These are phyloP conservation scores for Nepenthes mirabilis DNA, from an alignment of 148 eudicot species.

Conservation along the genomic window DNA sequence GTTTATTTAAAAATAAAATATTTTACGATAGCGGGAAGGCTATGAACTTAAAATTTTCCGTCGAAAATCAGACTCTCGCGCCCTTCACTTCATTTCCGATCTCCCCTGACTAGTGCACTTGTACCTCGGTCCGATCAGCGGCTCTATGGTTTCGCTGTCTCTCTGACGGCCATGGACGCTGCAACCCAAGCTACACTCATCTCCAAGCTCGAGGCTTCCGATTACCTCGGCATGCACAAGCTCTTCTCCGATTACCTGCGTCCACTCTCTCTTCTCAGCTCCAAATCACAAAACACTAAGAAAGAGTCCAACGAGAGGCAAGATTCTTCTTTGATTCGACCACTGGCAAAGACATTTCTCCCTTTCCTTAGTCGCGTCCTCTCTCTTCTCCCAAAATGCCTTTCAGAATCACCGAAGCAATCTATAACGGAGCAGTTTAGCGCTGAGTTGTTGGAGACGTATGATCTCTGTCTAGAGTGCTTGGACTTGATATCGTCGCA, in stretches of 20 bases:
- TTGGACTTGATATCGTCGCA: slow-evolving; percentile 31
- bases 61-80: no score
- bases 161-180: slow-evolving; percentile 27
- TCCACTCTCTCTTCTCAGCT: slow-evolving; percentile 24
- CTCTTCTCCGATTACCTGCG: slow-evolving; percentile 26
- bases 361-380: slow-evolving; percentile 39
- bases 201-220: slow-evolving; percentile 37
- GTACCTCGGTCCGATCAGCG: no score
- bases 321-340: slow-evolving; percentile 23
- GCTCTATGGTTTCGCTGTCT: neutral
- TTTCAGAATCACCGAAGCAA: slow-evolving; percentile 39
- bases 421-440: slow-evolving; percentile 5
- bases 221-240: slow-evolving; percentile 22
- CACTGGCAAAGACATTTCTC: slow-evolving; percentile 44
- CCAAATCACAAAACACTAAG: slow-evolving; percentile 17
- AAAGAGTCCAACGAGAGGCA: slow-evolving; percentile 15
- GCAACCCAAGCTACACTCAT: slow-evolving; percentile 26
- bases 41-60: no score
- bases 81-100: no score
- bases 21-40: no score
- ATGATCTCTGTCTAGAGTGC: slow-evolving; percentile 44
- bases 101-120: no score
- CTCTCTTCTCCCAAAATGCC: slow-evolving; percentile 50
- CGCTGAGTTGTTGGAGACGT: slow-evolving; percentile 23
- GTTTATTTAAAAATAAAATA: no score